Evolutionary conservation across 2,329 filamentous ascomycete genomes (phyloP).

Genomic region (Lasiodiplodia sp.): DNA sequence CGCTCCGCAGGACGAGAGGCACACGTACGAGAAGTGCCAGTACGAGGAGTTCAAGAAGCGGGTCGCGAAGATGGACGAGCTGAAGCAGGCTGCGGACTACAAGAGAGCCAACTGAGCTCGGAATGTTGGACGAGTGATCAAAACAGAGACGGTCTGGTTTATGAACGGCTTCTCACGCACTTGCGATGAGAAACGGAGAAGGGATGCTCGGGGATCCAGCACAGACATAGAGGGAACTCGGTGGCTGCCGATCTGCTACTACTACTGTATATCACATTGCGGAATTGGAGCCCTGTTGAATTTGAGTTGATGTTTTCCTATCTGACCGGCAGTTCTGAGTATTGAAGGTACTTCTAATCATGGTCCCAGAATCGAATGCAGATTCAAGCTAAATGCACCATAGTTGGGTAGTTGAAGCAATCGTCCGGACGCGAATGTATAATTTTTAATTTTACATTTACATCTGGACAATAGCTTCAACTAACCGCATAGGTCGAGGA

Average conservation of each 20-base stretch:
- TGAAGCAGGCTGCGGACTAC: slow-evolving; percentile 84
- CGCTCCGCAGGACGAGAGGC: slow-evolving; percentile 69
- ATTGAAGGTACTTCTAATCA: too few species aligned
- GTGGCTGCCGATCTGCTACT: slow-evolving; percentile 6
- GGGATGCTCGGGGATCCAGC: background rate
- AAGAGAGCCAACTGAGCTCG: slow-evolving; percentile 77
- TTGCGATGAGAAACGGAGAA: background rate
- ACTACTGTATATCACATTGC: slow-evolving; percentile 11
- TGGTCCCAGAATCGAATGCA: too few species aligned
- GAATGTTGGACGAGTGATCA: background rate
- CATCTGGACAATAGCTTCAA: too few species aligned
- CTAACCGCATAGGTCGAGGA: too few species aligned
- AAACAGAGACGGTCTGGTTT: background rate
- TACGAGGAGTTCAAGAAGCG: slow-evolving; percentile 99
- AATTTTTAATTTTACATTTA: too few species aligned
- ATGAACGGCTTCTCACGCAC: background rate
- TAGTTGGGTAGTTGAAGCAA: too few species aligned
- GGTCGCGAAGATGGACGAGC: slow-evolving; percentile 97
- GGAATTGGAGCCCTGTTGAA: slow-evolving; percentile 3
- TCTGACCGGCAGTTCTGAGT: background rate
- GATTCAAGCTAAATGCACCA: too few species aligned
- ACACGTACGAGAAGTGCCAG: slow-evolving; percentile 99
- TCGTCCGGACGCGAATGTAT: too few species aligned
- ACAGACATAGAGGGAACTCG: slow-evolving; percentile 4
- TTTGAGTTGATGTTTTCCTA: background rate